Evolutionary conservation across 139 green algal genomes (phyloP).

Genomic region (Chlorella sp.): DNA sequence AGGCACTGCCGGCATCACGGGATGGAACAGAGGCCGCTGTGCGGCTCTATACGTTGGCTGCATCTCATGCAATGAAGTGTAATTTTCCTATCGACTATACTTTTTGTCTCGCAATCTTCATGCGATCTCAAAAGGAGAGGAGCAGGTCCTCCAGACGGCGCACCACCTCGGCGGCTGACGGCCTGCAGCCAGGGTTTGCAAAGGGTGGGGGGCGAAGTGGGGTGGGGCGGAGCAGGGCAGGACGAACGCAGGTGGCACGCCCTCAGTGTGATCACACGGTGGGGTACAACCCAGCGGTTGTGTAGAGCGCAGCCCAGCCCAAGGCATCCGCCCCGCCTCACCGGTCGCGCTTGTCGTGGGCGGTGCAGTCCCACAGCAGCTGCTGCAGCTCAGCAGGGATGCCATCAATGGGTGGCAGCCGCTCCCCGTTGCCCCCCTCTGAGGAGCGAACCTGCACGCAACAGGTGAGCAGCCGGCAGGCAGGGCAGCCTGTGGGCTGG

Average conservation of each 20-base stretch:
- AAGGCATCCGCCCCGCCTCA: background rate
- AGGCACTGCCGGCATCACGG: too few relatives aligned
- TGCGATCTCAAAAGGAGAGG: too few relatives aligned
- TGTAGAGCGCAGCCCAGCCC: background rate
- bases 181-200: background rate
- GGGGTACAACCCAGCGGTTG: background rate
- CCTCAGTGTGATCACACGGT: background rate
- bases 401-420: background rate
- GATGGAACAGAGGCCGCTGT: too few relatives aligned
- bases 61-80: too few relatives aligned
- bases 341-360: background rate
- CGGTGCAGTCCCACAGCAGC: constrained; percentile 16
- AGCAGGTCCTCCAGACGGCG: background rate
- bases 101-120: too few relatives aligned
- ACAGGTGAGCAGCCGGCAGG: background rate
- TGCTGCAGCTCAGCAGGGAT: background rate
- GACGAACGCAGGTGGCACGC: background rate
- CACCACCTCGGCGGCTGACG: background rate
- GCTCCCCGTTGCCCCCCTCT: background rate
- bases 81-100: too few relatives aligned
- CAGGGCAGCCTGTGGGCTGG: background rate
- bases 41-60: too few relatives aligned
- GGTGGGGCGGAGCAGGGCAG: background rate
- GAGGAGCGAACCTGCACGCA: background rate
- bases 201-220: background rate